Evolutionary conservation across 2,329 filamentous ascomycete genomes (phyloP), one percentile per base, ranked within the genome.

Genomic region (Cladophialophora immunda): DNA sequence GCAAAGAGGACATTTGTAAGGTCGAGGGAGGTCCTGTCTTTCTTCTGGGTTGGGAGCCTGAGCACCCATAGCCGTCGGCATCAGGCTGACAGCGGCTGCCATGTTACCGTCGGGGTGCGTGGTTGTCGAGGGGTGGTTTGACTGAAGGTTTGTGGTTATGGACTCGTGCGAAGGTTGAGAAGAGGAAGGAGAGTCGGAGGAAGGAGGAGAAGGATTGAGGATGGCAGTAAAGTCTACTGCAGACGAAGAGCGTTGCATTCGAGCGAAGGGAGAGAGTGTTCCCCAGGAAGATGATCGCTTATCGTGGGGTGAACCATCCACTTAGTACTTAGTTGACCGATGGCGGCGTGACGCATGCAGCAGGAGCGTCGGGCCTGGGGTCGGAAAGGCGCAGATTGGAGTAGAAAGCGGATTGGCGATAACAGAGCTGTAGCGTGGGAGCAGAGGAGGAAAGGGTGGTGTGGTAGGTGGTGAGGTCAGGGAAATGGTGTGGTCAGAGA

Each of bases 1-100:
- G 84, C 95, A 99, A 70, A 99, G 88, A 68, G 94, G 94, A 81
- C 94, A 99, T 85, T 98, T 98, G 89, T 99, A 99, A 0, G 94
- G 94, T 64, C 95, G 90, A 67, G 95, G 95, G 62, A 98, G 87
- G 80, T 98, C 94, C 84, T 85, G 92, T 80, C 80, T 87, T 73
- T 70, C 83, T 76, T 92, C 88, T 66, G 89, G 86, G 71, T 84
- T 84, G 54, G 88, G 87, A 56, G 89, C 76, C 59, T 77, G 73
- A 65, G 79, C 79, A 69, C 79, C 79, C 71, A 81, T 77, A 58
- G 82, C 75, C 25, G 80, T 79, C 53, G 81, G 81, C 66, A 83
- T 70, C 41, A 81, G 74, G 70, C 80, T 80, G 55, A 81, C 79
- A 8, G 80, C 77, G 56, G 81, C 79, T 41, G 81, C 75, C 80